Evolutionary conservation across 768 basidiomycete species (phyloP).

Genomic region (Flagelloscypha sp.): DNA sequence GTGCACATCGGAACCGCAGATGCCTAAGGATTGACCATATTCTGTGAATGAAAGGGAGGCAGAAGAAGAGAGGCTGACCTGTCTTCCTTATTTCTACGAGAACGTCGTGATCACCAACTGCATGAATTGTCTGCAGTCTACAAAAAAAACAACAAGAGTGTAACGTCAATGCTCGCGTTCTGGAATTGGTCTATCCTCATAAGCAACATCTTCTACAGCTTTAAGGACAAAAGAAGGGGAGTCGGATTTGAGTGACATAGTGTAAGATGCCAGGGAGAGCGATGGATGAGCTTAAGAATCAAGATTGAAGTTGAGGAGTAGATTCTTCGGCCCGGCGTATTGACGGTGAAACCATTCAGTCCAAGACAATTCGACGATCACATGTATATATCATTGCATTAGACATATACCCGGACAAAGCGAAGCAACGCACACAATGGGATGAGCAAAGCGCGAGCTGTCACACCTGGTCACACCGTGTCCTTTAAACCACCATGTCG

Average conservation of each 20-base stretch:
- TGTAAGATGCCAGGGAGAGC: too few relatives aligned
- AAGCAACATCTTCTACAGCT: slow-evolving; percentile 58
- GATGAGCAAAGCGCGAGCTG: too few relatives aligned
- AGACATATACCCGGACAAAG: too few relatives aligned
- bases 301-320: too few relatives aligned
- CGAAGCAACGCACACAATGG: too few relatives aligned
- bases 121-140: slow-evolving; percentile 6
- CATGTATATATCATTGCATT: too few relatives aligned
- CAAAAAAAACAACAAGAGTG: background rate
- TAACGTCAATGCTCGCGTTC: slow-evolving; percentile 36
- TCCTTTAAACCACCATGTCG: too few relatives aligned
- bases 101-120: slow-evolving; percentile 69
- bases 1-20: slow-evolving; percentile 89
- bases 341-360: too few relatives aligned
- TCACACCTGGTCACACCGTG: too few relatives aligned
- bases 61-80: slow-evolving; percentile 34
- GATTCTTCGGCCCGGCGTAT: too few relatives aligned
- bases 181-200: slow-evolving; percentile 70
- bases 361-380: too few relatives aligned
- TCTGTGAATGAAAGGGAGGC: slow-evolving; percentile 2
- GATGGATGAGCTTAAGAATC: too few relatives aligned
- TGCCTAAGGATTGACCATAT: slow-evolving; percentile 40
- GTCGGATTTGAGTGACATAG: slow-evolving; percentile 46
- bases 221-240: slow-evolving; percentile 77
- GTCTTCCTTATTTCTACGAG: slow-evolving; percentile 90